A percentile compares a stretch with the other conserved stretches of the same genome.
phyloP scores from a whole-genome alignment of 495 filamentous ascomycete species.

The Lentithecium fluviatile region DNA sequence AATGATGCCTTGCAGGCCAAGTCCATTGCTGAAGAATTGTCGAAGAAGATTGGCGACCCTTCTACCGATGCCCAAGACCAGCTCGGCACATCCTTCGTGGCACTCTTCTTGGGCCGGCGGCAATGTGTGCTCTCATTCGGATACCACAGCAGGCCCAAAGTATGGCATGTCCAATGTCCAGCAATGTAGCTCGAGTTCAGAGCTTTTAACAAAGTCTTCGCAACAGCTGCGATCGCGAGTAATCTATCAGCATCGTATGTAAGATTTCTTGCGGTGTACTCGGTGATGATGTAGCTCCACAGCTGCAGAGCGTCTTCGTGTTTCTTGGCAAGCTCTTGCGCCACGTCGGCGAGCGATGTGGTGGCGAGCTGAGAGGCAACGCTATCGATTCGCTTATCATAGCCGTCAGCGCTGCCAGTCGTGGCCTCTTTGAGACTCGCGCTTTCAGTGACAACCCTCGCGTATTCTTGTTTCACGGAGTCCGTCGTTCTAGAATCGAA shows the following conservation, averaged over 20 bases:
- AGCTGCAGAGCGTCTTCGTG: slow-evolving; percentile 27
- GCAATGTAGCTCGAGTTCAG: slow-evolving; percentile 39
- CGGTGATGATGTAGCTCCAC: slow-evolving; percentile 35
- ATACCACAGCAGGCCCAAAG: slow-evolving; percentile 32
- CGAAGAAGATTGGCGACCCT: slow-evolving; percentile 33
- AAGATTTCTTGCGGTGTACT: slow-evolving; percentile 31
- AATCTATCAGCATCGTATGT: slow-evolving; percentile 39
- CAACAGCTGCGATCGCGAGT: slow-evolving; percentile 40
- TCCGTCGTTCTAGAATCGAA: slow-evolving; percentile 32
- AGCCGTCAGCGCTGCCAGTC: slow-evolving; percentile 5
- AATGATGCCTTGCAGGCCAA: slow-evolving; percentile 27
- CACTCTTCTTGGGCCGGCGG: slow-evolving; percentile 5
- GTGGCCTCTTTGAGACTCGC: not conserved
- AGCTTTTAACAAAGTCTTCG: slow-evolving; percentile 26
- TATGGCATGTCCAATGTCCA: slow-evolving; percentile 41
- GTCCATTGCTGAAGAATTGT: slow-evolving; percentile 33
- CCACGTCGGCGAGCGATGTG: slow-evolving; percentile 13
- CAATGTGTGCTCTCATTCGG: slow-evolving; percentile 20
- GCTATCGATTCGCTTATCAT: slow-evolving; percentile 24
- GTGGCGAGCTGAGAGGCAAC: slow-evolving; percentile 28
- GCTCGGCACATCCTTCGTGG: slow-evolving; percentile 15
- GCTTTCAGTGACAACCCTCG: slow-evolving; percentile 6
- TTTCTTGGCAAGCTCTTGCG: not conserved
- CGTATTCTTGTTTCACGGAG: slow-evolving; percentile 31
- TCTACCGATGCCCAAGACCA: slow-evolving; percentile 36